Evolutionary conservation across 2,329 filamentous ascomycete genomes (phyloP).

Genomic region (Cladosporium sp.): DNA sequence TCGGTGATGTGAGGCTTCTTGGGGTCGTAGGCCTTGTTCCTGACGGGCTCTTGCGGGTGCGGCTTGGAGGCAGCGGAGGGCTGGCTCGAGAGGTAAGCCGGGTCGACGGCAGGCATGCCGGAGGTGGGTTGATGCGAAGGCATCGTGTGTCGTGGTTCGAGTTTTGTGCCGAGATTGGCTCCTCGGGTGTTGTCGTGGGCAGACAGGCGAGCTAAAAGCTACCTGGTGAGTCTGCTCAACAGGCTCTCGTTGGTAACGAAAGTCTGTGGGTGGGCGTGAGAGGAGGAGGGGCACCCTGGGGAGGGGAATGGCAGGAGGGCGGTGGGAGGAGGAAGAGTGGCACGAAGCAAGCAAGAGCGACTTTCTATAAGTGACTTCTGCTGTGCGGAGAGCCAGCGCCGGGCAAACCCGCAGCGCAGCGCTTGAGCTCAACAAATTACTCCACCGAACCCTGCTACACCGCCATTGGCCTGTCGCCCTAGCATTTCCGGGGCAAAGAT

Average conservation of each 20-base stretch:
- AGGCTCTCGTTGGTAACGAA: slow-evolving; percentile 10
- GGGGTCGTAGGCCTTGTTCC: slow-evolving; percentile 50
- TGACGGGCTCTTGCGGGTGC: slow-evolving; percentile 45
- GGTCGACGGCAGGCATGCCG: slow-evolving; percentile 46
- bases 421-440: slow-evolving; percentile 9
- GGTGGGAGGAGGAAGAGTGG: slow-evolving; percentile 1
- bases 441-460: slow-evolving; percentile 7
- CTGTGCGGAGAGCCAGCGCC: not conserved
- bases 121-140: slow-evolving; percentile 49
- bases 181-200: slow-evolving; percentile 2
- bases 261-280: slow-evolving; percentile 13
- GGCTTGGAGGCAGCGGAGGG: slow-evolving; percentile 46
- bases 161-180: slow-evolving; percentile 14
- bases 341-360: slow-evolving; percentile 1
- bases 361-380: slow-evolving; percentile 2
- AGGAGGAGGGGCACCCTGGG: slow-evolving; percentile 2
- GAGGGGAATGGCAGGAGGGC: slow-evolving; percentile 3
- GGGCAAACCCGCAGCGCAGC: not conserved
- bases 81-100: slow-evolving; percentile 43
- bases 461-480: slow-evolving; percentile 3
- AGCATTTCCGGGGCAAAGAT: slow-evolving; percentile 9
- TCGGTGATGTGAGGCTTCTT: slow-evolving; percentile 86
- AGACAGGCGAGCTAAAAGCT: slow-evolving; percentile 5
- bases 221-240: slow-evolving; percentile 1
- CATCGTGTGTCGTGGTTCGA: slow-evolving; percentile 33